phyloP scores from a whole-genome alignment of 768 basidiomycete species.

The Cyclocybe aegerita region DNA sequence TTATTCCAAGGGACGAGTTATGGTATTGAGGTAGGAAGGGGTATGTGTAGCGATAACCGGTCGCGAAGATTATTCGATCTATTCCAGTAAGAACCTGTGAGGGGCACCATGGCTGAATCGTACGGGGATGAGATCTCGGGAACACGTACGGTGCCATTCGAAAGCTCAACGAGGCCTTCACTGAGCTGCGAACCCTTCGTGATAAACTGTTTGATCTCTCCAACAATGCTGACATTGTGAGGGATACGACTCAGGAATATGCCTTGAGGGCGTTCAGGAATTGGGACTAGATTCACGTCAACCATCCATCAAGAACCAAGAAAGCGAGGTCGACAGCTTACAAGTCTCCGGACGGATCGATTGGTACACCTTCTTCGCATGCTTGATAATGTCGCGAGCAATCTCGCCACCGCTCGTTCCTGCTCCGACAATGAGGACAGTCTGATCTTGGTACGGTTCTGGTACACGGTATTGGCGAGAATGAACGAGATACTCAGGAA shows the following conservation, averaged over 20 bases:
- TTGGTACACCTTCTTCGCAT: constrained; percentile 31
- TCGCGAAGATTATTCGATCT: constrained; percentile 35
- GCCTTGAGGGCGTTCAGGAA: constrained; percentile 9
- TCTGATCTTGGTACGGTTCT: constrained; percentile 32
- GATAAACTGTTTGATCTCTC: constrained; percentile 38
- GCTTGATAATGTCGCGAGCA: constrained; percentile 29
- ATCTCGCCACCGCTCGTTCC: constrained; percentile 39
- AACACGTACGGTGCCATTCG: constrained; percentile 34
- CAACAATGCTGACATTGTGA: constrained; percentile 34
- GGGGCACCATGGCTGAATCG: not conserved
- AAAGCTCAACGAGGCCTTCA: constrained; percentile 30
- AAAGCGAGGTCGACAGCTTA: too few species aligned
- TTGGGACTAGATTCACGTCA: constrained; percentile 1
- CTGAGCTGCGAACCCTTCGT: constrained; percentile 18
- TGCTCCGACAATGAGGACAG: constrained; percentile 42
- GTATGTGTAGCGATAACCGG: constrained; percentile 44
- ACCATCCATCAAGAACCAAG: too few species aligned
- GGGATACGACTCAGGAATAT: constrained; percentile 24
- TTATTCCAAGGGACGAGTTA: constrained; percentile 22
- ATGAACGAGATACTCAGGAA: constrained; percentile 34
- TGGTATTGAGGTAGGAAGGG: constrained; percentile 44
- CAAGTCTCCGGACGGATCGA: constrained; percentile 20
- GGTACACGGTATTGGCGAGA: constrained; percentile 43
- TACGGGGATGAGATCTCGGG: not conserved
- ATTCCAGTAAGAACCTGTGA: constrained; percentile 30